Base-by-base conservation (phyloP, 148 eudicot species). In the Camellia granthamiana region DNA sequence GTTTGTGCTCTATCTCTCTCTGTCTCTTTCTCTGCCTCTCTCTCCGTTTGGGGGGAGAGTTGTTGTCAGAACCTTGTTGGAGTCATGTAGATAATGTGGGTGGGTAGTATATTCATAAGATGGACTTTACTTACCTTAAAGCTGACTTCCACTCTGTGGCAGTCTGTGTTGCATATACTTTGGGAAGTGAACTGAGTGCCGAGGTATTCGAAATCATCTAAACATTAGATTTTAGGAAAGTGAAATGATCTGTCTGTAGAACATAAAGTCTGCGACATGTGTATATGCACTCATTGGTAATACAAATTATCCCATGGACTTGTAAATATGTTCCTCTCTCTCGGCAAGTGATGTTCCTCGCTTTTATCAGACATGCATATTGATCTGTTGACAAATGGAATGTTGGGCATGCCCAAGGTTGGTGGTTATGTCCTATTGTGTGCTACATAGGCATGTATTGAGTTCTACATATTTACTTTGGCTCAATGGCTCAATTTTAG, bases 331-430 rank as follows among this genome's bases (percentile, higher is more conserved):
- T 30, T 30, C 38, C 38, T 30, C 38, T 30, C 13, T 19, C 58
- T 9, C n/a, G 14, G 8, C 3, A 9, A 47, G 43, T 42, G 52
- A 72, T 1, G n/a, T n/a, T 19, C 56, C 7, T 21, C 41, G 11
- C 30, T n/a, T 70, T 43, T 69, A 43, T 16, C 15, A 6, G 52
- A 16, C 74, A 0, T 10, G 38, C 21, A 49, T 3, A 18, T 71
- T 71, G 47, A 5, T 69, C 54, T 69, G 7, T 71, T 71, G 6
- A 71, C 21, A 49, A 47, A 71, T n/a, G 38, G 74, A 6, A 19
- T 47, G 38, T 71, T 71, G 74, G 47, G 74, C 56, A 4, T 49
- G 38, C 56, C 60, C 60, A 72, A 72, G 9, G 43, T 49, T 72
- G 75, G 4, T 72, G 56, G 60, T 2, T 23, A 21, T 10, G 3